A percentile compares a stretch with the other conserved stretches of the same genome.
Conservation (phyloP, 2,329 filamentous ascomycete species). For the Penicillium vulpinum region DNA sequence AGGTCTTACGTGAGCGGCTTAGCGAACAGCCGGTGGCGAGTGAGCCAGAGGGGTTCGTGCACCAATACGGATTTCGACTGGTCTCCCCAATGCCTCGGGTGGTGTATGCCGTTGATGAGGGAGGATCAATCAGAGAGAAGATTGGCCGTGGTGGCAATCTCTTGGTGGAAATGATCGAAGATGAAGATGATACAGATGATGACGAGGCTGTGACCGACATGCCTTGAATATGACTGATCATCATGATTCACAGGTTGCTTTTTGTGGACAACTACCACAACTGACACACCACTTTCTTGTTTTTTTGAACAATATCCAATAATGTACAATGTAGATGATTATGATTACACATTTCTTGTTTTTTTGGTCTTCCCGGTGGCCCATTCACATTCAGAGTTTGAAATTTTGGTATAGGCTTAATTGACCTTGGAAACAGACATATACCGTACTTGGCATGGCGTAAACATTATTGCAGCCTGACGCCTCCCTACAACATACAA, state of each 20-base stretch:
- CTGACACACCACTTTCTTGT: not conserved
- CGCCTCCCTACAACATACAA: too few relatives aligned
- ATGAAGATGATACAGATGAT: constrained; percentile 54
- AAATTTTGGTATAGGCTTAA: not conserved
- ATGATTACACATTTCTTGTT: not conserved
- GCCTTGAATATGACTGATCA: constrained; percentile 6
- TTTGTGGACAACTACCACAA: too few relatives aligned
- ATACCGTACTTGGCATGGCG: not conserved
- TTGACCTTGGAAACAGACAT: not conserved
- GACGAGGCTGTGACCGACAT: constrained; percentile 17
- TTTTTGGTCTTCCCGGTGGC: not conserved
- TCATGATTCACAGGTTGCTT: not conserved
- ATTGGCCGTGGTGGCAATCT: constrained; percentile 84
- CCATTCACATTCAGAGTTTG: not conserved
- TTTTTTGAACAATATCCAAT: not conserved
- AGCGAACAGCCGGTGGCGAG: constrained; percentile 37
- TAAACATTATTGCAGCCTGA: not conserved
- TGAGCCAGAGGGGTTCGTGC: constrained; percentile 69
- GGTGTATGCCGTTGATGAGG: constrained; percentile 70
- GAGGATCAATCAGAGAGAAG: constrained; percentile 66
- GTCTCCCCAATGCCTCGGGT: constrained; percentile 82
- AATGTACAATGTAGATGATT: constrained; percentile 2
- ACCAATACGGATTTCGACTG: constrained; percentile 81
- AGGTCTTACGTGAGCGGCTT: constrained; percentile 55
- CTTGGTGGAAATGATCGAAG: constrained; percentile 73